These are phyloP conservation scores for Dryadomyces sulphureus DNA, from an alignment of 2,329 filamentous ascomycete species.

Conservation along the genomic window DNA sequence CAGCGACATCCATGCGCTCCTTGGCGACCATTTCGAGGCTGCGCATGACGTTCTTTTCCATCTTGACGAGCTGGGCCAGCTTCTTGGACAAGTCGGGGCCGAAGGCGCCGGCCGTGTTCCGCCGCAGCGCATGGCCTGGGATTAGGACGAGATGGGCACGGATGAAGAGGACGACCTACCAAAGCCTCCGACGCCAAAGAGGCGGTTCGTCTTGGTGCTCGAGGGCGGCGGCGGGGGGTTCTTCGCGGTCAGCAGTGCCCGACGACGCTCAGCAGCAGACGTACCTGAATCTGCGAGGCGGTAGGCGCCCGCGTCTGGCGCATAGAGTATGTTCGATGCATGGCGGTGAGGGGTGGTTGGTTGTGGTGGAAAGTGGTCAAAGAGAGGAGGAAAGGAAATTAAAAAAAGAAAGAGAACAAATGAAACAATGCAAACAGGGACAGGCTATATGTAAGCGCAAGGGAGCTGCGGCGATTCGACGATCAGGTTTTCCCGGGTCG, in stretches of 20 bases:
- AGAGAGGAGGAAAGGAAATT: neutral
- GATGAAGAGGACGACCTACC: constrained; percentile 62
- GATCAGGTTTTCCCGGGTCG: no score
- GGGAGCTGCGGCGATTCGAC: no score
- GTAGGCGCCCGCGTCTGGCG: constrained; percentile 93
- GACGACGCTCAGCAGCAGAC: neutral
- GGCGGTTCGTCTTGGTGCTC: constrained; percentile 75
- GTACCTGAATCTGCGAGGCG: constrained; percentile 57
- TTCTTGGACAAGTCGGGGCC: constrained; percentile 89
- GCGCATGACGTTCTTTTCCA: constrained; percentile 99
- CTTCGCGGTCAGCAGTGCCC: neutral
- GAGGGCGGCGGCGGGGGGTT: constrained; percentile 88
- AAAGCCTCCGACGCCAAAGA: constrained; percentile 76
- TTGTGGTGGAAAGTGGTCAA: no score
- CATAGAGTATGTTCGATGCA: constrained; percentile 99
- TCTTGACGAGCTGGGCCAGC: constrained; percentile 94
- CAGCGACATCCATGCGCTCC: constrained; percentile 96
- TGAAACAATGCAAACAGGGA: no score
- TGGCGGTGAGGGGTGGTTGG: constrained; percentile 24
- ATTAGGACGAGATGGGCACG: no score
- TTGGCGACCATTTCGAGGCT: constrained; percentile 89
- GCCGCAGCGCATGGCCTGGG: constrained; percentile 53
- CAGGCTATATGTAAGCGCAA: no score
- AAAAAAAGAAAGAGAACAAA: no score
- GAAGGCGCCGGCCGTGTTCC: constrained; percentile 62